Conservation (phyloP, 192 early-diverging fungal species). For the Rhizophlyctis rosea region DNA sequence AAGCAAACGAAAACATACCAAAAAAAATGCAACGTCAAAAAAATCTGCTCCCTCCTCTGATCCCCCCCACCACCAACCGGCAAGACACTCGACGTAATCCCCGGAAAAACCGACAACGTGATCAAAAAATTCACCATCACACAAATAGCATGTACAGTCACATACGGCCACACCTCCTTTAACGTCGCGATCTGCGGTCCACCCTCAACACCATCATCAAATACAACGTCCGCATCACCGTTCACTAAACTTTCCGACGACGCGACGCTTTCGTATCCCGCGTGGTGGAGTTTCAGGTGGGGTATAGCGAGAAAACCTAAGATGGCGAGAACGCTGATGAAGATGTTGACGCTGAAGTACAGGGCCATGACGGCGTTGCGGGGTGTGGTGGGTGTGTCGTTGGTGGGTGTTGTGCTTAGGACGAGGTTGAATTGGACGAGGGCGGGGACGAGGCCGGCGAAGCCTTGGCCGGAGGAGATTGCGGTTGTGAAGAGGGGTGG, state of each 20-base stretch:
- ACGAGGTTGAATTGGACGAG: no score
- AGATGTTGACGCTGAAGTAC: background rate
- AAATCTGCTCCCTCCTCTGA: no score
- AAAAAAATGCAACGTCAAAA: background rate
- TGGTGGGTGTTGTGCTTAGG: no score
- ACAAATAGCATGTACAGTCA: no score
- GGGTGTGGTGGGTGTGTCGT: no score
- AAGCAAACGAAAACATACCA: constrained; percentile 1
- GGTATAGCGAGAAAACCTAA: background rate
- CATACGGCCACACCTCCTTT: background rate
- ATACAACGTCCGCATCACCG: background rate
- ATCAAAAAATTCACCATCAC: background rate
- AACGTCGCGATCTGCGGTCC: background rate
- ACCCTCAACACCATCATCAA: background rate
- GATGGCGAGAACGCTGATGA: background rate
- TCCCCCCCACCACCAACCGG: no score
- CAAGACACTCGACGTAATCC: background rate
- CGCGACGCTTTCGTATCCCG: background rate
- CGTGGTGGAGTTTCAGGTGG: background rate
- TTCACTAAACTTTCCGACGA: background rate
- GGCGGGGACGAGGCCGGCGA: background rate
- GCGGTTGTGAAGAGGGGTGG: background rate
- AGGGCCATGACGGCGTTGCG: no score
- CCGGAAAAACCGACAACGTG: background rate
- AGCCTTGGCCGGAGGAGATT: background rate